phyloP scores from a whole-genome alignment of 805 yeast genomes.

The Metschnikowia santaceciliae region DNA sequence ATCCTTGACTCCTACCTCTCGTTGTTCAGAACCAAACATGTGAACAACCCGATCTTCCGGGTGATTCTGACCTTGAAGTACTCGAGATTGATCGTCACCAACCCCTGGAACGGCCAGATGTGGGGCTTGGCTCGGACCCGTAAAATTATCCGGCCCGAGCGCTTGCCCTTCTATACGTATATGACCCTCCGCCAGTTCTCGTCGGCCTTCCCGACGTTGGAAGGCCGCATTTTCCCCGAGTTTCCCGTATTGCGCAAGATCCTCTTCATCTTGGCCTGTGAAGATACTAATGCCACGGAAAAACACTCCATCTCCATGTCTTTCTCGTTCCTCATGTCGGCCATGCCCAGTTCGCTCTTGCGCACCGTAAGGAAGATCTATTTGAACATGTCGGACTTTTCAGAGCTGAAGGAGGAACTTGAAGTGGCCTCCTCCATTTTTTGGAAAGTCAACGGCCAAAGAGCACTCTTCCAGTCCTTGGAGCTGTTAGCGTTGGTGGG shows the following conservation, averaged over 20 bases:
- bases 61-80: conserved; percentile 5
- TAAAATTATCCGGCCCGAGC: conserved; percentile 2
- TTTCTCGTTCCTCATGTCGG: not conserved
- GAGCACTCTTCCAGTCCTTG: not conserved
- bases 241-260: conserved; percentile 1
- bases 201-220: not conserved
- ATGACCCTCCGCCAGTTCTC: conserved; percentile 4
- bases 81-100: conserved; percentile 7
- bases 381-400: not conserved
- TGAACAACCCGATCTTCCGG: not conserved
- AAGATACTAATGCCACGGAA: not conserved
- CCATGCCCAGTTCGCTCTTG: conserved; percentile 4
- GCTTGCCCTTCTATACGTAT: conserved; percentile 2
- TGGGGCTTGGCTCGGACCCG: conserved; percentile 3
- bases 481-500: conserved; percentile 6
- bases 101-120: conserved; percentile 7
- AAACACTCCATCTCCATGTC: not conserved
- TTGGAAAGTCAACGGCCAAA: not conserved
- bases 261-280: conserved; percentile 4
- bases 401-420: not conserved
- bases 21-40: not conserved
- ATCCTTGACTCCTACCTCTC: not conserved
- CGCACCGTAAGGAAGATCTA: conserved; percentile 1
- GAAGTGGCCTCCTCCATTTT: conserved; percentile 1
- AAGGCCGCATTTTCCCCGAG: conserved; percentile 2